Evolutionary conservation across 345 rosid species (phyloP).

Genomic region (Hibiscus trionum): DNA sequence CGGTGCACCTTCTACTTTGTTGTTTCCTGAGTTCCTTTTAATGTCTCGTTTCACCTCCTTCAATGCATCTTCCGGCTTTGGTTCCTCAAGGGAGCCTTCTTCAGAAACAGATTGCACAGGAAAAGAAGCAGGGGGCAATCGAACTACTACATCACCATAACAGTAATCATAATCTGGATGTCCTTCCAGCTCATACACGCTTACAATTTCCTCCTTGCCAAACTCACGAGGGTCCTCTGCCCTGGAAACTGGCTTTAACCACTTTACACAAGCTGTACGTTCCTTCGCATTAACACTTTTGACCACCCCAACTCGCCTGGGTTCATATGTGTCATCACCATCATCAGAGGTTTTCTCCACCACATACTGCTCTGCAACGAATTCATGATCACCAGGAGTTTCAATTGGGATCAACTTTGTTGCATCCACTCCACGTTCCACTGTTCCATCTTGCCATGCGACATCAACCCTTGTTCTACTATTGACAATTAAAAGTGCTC

Average conservation of each 20-base stretch:
- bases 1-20: conserved; percentile 27
- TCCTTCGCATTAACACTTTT: conserved; percentile 90
- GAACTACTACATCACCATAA: conserved; percentile 60
- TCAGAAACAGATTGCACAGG: conserved; percentile 31
- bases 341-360: conserved; percentile 64
- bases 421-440: conserved; percentile 44
- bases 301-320: conserved; percentile 75
- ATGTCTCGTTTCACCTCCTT: conserved; percentile 21
- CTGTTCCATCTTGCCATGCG: conserved; percentile 85
- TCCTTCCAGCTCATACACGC: conserved; percentile 71
- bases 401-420: conserved; percentile 75
- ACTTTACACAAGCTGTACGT: conserved; percentile 22
- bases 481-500: conserved; percentile 64
- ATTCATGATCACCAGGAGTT: conserved; percentile 98
- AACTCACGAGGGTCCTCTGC: conserved; percentile 86
- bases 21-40: conserved; percentile 27
- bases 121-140: conserved; percentile 35
- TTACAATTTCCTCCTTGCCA: conserved; percentile 36
- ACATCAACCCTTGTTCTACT: conserved; percentile 70
- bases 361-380: conserved; percentile 33
- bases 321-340: conserved; percentile 49
- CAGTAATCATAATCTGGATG: conserved; percentile 98
- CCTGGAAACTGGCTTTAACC: conserved; percentile 68
- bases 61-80: conserved; percentile 26
- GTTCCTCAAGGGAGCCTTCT: conserved; percentile 28